phyloP scores from a whole-genome alignment of 78 protist genomes.

The Salpingoeca rosetta region DNA sequence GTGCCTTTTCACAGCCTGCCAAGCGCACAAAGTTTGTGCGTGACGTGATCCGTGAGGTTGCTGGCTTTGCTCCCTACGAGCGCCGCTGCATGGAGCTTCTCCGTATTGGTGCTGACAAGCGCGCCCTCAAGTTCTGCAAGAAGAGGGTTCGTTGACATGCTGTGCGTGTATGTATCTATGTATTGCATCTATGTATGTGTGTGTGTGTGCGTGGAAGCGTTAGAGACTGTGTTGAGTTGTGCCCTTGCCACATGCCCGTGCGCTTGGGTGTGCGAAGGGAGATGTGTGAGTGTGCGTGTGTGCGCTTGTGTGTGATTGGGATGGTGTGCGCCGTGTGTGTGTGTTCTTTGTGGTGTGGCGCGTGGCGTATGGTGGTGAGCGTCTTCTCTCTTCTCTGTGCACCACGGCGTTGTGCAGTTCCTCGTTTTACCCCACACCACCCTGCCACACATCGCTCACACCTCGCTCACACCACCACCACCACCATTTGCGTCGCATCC shows the following conservation, averaged over 20 bases:
- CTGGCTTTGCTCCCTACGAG: conserved; percentile 88
- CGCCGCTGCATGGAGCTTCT: conserved; percentile 77
- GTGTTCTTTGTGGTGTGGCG: neutral
- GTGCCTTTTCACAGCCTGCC: conserved; percentile 7
- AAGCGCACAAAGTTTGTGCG: conserved; percentile 39
- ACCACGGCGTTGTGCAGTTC: neutral
- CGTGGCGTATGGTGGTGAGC: neutral
- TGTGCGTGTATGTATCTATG: neutral
- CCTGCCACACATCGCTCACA: neutral
- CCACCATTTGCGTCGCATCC: neutral
- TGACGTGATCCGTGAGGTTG: conserved; percentile 72
- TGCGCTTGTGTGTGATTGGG: neutral
- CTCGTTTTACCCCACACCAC: neutral
- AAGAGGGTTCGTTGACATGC: conserved; percentile 16
- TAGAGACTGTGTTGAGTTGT: neutral
- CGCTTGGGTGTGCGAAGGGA: neutral
- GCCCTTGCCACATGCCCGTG: too few relatives aligned
- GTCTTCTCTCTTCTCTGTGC: neutral
- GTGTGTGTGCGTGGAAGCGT: neutral
- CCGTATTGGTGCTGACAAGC: conserved; percentile 76
- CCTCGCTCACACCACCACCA: too few relatives aligned
- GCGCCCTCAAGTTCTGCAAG: conserved; percentile 86
- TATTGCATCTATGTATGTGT: neutral
- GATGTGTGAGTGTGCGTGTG: neutral
- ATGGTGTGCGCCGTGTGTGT: neutral